phyloP scores from a whole-genome alignment of 2,329 filamentous ascomycete species.

The Exophiala aquamarina region DNA sequence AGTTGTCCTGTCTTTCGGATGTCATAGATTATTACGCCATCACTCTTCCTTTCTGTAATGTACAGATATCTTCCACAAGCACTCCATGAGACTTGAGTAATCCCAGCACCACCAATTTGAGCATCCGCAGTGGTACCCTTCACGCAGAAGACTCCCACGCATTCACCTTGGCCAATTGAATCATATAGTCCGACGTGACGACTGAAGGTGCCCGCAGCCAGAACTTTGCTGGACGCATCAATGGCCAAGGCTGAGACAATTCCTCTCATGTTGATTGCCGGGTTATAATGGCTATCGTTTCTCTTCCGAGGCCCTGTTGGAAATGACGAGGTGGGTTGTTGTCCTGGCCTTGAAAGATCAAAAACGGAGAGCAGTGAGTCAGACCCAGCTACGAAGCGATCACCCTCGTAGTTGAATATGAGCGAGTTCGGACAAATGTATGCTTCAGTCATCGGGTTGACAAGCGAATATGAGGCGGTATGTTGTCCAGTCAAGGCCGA shows the following conservation, averaged over 20 bases:
- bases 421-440: constrained; percentile 57
- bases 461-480: constrained; percentile 55
- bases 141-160: constrained; percentile 53
- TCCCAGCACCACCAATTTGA: constrained; percentile 50
- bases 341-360: constrained; percentile 50
- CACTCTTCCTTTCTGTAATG: constrained; percentile 57
- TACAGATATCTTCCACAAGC: constrained; percentile 59
- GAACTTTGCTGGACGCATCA: constrained; percentile 42
- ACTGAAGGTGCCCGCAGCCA: constrained; percentile 59
- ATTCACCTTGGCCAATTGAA: constrained; percentile 47
- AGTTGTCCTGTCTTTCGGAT: constrained; percentile 54
- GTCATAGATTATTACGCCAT: constrained; percentile 59
- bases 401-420: constrained; percentile 50
- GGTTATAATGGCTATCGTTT: constrained; percentile 14
- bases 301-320: constrained; percentile 45
- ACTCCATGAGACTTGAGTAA: constrained; percentile 59
- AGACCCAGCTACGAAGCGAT: constrained; percentile 58
- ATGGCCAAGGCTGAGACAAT: constrained; percentile 54
- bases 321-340: constrained; percentile 46
- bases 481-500: constrained; percentile 53
- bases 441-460: constrained; percentile 56
- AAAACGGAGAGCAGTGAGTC: constrained; percentile 56
- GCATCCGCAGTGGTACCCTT: constrained; percentile 38
- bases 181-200: constrained; percentile 59
- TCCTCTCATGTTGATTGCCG: constrained; percentile 51